Evolutionary conservation across 1,139 yeast species (phyloP).

Genomic region (Debaryomyces coudertii): DNA sequence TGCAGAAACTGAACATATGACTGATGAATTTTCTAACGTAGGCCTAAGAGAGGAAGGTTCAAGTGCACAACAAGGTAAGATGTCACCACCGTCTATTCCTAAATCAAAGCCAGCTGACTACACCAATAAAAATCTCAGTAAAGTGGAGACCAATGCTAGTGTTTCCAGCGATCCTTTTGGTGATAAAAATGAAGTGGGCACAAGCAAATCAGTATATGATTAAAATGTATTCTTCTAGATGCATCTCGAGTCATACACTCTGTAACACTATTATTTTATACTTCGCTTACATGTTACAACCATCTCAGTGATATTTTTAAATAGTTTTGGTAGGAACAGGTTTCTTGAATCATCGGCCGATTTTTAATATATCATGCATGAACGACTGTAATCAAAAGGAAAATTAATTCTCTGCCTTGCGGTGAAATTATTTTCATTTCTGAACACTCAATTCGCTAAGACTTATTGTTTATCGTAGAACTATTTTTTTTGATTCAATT

Average conservation of each 20-base stretch:
- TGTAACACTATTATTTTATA: too few relatives aligned
- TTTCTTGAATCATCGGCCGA: too few relatives aligned
- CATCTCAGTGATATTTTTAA: too few relatives aligned
- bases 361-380: too few relatives aligned
- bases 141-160: slow-evolving; percentile 31
- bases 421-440: too few relatives aligned
- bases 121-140: slow-evolving; percentile 14
- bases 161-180: slow-evolving; percentile 69
- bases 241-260: neutral
- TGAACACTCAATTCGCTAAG: too few relatives aligned
- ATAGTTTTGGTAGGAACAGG: too few relatives aligned
- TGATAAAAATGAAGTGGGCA: slow-evolving; percentile 53
- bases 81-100: slow-evolving; percentile 38
- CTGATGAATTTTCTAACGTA: slow-evolving; percentile 21
- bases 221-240: neutral
- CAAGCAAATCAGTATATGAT: neutral
- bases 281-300: too few relatives aligned
- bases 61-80: slow-evolving; percentile 11
- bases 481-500: too few relatives aligned
- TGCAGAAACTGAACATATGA: slow-evolving; percentile 21
- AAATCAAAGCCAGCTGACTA: slow-evolving; percentile 23
- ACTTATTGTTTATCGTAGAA: too few relatives aligned
- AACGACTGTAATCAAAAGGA: too few relatives aligned
- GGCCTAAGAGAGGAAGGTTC: slow-evolving; percentile 13
- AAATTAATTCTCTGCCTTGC: too few relatives aligned